Percentiles rank a stretch among this genome's conserved stretches.
These are phyloP conservation scores for Colletotrichum sp. DNA, from an alignment of 2,329 filamentous ascomycete genomes.

Conservation along the genomic window DNA sequence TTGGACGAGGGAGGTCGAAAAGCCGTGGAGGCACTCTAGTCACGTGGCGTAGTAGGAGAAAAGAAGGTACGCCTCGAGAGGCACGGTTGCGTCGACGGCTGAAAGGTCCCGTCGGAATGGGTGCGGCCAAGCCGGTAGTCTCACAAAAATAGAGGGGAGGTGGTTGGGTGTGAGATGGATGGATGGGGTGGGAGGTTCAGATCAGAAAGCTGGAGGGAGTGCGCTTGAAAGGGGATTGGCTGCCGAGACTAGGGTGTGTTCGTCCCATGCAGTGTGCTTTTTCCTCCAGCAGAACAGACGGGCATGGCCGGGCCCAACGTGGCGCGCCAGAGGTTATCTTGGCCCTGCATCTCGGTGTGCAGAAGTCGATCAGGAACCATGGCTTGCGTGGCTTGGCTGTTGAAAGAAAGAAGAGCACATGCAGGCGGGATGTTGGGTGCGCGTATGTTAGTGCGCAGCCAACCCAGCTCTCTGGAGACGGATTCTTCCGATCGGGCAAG, in stretches of 20 bases:
- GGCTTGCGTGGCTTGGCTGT: neutral
- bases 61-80: neutral
- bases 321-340: neutral
- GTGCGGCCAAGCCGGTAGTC: slow-evolving; percentile 7
- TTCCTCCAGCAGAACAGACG: neutral
- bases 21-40: neutral
- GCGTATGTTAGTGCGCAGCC: neutral
- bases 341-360: neutral
- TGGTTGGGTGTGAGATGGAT: neutral
- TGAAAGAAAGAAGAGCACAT: neutral
- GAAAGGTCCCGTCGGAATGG: neutral
- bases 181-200: neutral
- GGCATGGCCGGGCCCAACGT: neutral
- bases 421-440: neutral
- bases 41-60: neutral
- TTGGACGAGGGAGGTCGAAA: neutral
- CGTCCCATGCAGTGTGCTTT: neutral
- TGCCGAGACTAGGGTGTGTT: neutral
- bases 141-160: slow-evolving; percentile 1
- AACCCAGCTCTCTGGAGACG: neutral
- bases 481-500: neutral
- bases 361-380: neutral
- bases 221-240: neutral
- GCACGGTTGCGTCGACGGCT: neutral
- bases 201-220: neutral